Percentiles rank a stretch among this genome's conserved stretches.
phyloP scores from a whole-genome alignment of 768 basidiomycete genomes.

The Psilocybe cyanescens region DNA sequence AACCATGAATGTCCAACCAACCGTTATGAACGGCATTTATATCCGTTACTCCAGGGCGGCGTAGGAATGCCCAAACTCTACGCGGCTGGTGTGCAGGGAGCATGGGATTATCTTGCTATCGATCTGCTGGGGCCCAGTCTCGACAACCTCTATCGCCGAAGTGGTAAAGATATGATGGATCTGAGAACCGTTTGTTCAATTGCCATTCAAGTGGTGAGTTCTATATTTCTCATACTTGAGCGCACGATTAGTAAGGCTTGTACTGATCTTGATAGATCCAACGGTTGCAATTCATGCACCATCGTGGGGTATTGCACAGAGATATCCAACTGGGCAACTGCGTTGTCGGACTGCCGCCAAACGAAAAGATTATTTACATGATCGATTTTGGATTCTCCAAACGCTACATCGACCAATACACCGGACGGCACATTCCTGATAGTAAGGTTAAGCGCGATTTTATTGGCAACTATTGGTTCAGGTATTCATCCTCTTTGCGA shows the following conservation, averaged over 20 bases:
- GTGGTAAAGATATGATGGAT: slow-evolving; percentile 64
- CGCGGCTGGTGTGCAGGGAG: slow-evolving; percentile 57
- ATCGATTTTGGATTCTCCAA: slow-evolving; percentile 89
- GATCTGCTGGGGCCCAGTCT: slow-evolving; percentile 74
- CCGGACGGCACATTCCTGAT: slow-evolving; percentile 72
- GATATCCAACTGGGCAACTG: slow-evolving; percentile 85
- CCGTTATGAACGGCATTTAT: slow-evolving; percentile 67
- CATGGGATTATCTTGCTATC: slow-evolving; percentile 78
- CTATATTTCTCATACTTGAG: neutral
- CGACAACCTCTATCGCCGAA: slow-evolving; percentile 60
- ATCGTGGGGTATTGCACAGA: slow-evolving; percentile 71
- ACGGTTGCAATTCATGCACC: slow-evolving; percentile 78
- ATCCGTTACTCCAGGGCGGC: slow-evolving; percentile 72
- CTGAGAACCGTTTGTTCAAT: slow-evolving; percentile 74
- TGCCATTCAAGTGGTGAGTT: slow-evolving; percentile 75
- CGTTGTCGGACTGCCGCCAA: slow-evolving; percentile 61
- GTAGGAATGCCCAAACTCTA: slow-evolving; percentile 77
- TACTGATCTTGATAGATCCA: slow-evolving; percentile 50
- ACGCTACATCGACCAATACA: slow-evolving; percentile 68
- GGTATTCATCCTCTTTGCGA: slow-evolving; percentile 33
- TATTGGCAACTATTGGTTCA: slow-evolving; percentile 87
- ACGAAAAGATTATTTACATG: slow-evolving; percentile 72
- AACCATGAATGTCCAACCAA: slow-evolving; percentile 81
- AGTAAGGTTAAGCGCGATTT: slow-evolving; percentile 72
- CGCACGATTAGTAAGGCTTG: neutral